Evolutionary conservation across 2,329 filamentous ascomycete genomes (phyloP).

Genomic region (Juglanconis oblonga): DNA sequence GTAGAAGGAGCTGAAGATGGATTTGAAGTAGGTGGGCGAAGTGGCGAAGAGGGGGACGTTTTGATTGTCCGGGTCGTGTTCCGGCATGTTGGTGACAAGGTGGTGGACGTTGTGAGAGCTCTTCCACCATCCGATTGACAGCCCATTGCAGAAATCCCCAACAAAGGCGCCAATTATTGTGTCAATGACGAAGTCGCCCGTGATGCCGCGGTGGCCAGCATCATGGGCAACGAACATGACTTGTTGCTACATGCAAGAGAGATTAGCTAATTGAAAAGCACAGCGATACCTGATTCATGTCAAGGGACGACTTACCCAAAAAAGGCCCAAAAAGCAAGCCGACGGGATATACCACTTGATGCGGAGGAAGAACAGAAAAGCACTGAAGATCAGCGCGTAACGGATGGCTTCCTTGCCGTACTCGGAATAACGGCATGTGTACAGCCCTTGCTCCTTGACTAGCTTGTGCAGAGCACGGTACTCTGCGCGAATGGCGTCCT

Average conservation of each 20-base stretch:
- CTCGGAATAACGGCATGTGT: constrained; percentile 55
- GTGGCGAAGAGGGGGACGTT: constrained; percentile 69
- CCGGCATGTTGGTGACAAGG: constrained; percentile 61
- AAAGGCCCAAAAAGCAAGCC: constrained; percentile 56
- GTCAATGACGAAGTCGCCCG: constrained; percentile 55
- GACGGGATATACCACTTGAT: constrained; percentile 56
- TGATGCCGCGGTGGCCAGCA: constrained; percentile 62
- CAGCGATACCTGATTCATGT: neutral
- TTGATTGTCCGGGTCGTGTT: constrained; percentile 60
- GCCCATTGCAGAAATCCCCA: constrained; percentile 62
- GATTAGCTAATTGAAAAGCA: constrained; percentile 18
- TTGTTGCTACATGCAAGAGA: constrained; percentile 47
- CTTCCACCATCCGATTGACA: constrained; percentile 70
- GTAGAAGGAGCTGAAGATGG: constrained; percentile 64
- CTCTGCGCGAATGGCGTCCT: constrained; percentile 51
- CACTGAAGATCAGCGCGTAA: constrained; percentile 48
- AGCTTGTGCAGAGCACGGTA: constrained; percentile 56
- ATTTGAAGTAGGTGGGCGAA: constrained; percentile 62
- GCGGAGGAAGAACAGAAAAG: constrained; percentile 44
- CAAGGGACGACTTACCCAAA: constrained; percentile 46
- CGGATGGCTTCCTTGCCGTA: constrained; percentile 59
- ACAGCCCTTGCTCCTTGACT: constrained; percentile 53
- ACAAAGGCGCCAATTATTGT: constrained; percentile 61
- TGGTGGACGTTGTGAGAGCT: constrained; percentile 68
- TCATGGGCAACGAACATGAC: constrained; percentile 69